Conservation (phyloP, 1,139 yeast genomes). For the Entelexis sorbosivorans region DNA sequence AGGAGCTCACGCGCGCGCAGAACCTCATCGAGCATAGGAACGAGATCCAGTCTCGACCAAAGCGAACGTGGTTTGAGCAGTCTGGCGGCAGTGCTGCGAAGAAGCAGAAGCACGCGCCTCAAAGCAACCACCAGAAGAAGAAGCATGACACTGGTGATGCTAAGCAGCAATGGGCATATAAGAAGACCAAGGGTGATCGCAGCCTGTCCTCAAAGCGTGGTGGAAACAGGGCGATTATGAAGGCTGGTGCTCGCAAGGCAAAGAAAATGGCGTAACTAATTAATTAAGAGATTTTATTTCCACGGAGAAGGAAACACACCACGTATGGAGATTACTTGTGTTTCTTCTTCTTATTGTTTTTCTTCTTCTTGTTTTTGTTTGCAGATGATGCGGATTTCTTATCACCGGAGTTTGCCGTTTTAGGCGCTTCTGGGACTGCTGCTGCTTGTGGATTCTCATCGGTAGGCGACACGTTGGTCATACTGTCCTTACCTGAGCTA, state of each 20-base stretch:
- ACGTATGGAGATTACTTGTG: neutral
- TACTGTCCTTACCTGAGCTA: too few relatives aligned
- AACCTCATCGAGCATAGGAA: conserved; percentile 67
- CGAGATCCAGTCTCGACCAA: conserved; percentile 83
- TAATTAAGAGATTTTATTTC: neutral
- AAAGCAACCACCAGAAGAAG: conserved; percentile 22
- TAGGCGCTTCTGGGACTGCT: neutral
- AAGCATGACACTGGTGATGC: conserved; percentile 19
- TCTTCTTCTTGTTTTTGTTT: conserved; percentile 16
- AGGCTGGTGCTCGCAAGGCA: conserved; percentile 19
- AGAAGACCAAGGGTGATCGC: conserved; percentile 24
- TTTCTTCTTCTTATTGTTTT: conserved; percentile 18
- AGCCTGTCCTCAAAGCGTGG: conserved; percentile 21
- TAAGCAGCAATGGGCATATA: conserved; percentile 21
- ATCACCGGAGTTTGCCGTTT: neutral
- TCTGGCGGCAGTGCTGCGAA: conserved; percentile 40
- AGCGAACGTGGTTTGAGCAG: conserved; percentile 90
- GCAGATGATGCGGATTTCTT: neutral
- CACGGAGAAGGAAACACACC: neutral
- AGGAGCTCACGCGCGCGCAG: conserved; percentile 77
- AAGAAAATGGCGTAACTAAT: conserved; percentile 7
- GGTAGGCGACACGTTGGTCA: neutral
- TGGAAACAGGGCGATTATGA: conserved; percentile 20
- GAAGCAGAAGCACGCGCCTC: conserved; percentile 17
- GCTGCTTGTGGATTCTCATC: neutral